Conservation (phyloP, 495 filamentous ascomycete genomes). For the Hypoxylon fuscum region DNA sequence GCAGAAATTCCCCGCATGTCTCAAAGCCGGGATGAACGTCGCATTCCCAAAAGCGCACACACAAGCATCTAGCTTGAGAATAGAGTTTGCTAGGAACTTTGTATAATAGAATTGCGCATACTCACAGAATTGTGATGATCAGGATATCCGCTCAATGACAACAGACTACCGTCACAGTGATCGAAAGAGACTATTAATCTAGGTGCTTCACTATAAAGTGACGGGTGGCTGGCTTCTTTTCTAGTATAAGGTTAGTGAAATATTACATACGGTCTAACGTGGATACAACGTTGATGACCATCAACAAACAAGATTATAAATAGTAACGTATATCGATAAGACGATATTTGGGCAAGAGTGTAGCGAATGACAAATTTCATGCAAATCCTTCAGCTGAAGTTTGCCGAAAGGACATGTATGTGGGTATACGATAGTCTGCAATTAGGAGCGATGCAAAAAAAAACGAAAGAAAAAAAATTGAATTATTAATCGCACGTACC, state of each 20-base stretch:
- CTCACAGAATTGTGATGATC: constrained; percentile 20
- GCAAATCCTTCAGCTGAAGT: constrained; percentile 39
- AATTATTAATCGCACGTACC: constrained; percentile 12
- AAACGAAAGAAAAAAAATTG: constrained; percentile 2
- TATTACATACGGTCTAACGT: constrained; percentile 17
- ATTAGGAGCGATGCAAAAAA: no score
- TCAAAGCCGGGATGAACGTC: constrained; percentile 28
- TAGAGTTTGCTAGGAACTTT: constrained; percentile 8
- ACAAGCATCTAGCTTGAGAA: constrained; percentile 6
- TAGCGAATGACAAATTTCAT: constrained; percentile 29
- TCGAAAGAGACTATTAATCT: constrained; percentile 2
- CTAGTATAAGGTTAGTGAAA: constrained; percentile 25
- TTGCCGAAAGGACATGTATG: constrained; percentile 14
- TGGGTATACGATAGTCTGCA: no score
- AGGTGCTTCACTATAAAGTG: constrained; percentile 7
- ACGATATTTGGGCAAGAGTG: not conserved
- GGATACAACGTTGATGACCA: constrained; percentile 30
- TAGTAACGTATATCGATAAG: constrained; percentile 35
- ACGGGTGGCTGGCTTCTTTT: constrained; percentile 27
- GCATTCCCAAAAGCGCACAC: constrained; percentile 12
- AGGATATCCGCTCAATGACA: not conserved
- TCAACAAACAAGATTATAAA: constrained; percentile 36
- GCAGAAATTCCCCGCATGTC: constrained; percentile 33
- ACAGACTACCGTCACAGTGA: not conserved
- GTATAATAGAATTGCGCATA: constrained; percentile 18